Evolutionary conservation across 163 green algal species (phyloP), one percentile per base, ranked within the genome.

Genomic region (Smithsoniella earleae): DNA sequence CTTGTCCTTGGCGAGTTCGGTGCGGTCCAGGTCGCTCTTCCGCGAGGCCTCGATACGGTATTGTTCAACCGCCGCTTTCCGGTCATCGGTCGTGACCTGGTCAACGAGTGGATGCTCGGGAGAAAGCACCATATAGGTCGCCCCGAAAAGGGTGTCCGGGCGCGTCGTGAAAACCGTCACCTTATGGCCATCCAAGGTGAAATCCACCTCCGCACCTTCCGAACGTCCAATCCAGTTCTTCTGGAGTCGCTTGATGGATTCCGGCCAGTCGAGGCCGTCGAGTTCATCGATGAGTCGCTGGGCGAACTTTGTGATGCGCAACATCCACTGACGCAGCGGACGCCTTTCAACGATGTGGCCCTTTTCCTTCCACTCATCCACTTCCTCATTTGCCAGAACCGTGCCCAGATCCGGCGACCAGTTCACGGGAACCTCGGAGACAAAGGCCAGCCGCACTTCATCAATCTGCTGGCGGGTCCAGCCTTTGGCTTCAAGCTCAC

Each of bases 301-400:
- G 2, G 91, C 93, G 75, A 96, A 98, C 0, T 76, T 81, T 0
- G 93, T 98, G 84, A 98, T 99, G 18, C 81, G 81, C 66, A 99
- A 85, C 90, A 98, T 98, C 94, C 94, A 99, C 86, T 97, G 94
- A 75, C 88, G 90, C 92, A 98, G 95, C 37, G 93, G 93, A 83
- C 95, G 86, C 52, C 91, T 84, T 66, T 93, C 82, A 37, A 99
- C 93, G 0, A 93, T 93, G 78, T 97, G 88, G 13, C 77, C 79
- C 1, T 93, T 93, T 2, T 93, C 78, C 83, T 99, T 93, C 65
- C 82, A 80, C 49, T 88, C 87, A 49, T 95, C 90, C 27, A 97
- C 92, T 84, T 99, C 91, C 83, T 98, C 93, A 77, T 99, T 99
- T 36, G 93, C 91, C 74, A 99, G 86, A 74, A 98, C 94, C 0